A percentile compares a stretch with the other conserved stretches of the same genome.
These are phyloP conservation scores for Lipomyces orientalis DNA, from an alignment of 805 yeast species.

Conservation along the genomic window DNA sequence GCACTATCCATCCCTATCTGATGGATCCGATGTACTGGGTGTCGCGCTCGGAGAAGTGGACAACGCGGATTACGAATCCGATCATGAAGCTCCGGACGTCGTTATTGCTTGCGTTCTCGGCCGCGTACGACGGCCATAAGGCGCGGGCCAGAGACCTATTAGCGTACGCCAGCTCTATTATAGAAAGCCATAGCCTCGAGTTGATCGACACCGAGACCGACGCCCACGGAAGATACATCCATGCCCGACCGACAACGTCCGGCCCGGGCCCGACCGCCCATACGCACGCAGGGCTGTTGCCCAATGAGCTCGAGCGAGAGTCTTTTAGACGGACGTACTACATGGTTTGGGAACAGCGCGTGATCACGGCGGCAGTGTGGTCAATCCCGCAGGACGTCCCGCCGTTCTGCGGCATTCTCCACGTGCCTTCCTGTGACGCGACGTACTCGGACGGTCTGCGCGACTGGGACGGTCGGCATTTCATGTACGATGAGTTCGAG, in stretches of 20 bases:
- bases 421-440: slow-evolving; percentile 32
- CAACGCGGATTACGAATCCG: slow-evolving; percentile 16
- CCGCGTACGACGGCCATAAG: slow-evolving; percentile 27
- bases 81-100: slow-evolving; percentile 19
- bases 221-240: slow-evolving; percentile 14
- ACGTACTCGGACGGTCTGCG: slow-evolving; percentile 24
- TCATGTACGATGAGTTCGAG: slow-evolving; percentile 19
- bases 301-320: slow-evolving; percentile 27
- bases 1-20: slow-evolving; percentile 18
- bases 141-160: slow-evolving; percentile 27
- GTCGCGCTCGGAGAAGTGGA: slow-evolving; percentile 34
- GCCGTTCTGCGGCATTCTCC: slow-evolving; percentile 16
- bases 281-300: slow-evolving; percentile 18
- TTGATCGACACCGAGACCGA: slow-evolving; percentile 21
- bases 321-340: slow-evolving; percentile 27
- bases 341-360: slow-evolving; percentile 27
- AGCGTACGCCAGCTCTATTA: slow-evolving; percentile 17
- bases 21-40: slow-evolving; percentile 36
- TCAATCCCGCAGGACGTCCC: slow-evolving; percentile 25
- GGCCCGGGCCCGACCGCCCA: slow-evolving; percentile 5
- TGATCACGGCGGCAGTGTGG: slow-evolving; percentile 19
- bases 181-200: slow-evolving; percentile 24
- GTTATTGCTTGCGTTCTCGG: slow-evolving; percentile 27
- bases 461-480: slow-evolving; percentile 19
- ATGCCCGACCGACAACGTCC: neutral